phyloP scores from a whole-genome alignment of 2,329 filamentous ascomycete species.

The Aspergillus quadrilineatus region DNA sequence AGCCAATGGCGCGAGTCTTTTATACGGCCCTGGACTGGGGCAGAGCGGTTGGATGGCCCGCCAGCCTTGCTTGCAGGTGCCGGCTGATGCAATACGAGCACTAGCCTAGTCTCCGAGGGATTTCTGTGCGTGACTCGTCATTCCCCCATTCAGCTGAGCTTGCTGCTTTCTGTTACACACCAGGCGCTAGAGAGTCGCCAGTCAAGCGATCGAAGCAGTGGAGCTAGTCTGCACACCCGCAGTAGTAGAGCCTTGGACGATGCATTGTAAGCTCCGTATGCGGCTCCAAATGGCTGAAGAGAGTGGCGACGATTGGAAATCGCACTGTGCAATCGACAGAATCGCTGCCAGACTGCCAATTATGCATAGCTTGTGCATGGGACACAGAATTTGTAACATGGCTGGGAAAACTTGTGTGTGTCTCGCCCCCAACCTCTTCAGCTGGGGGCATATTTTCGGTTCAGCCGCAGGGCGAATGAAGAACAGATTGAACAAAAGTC shows the following conservation, averaged over 20 bases:
- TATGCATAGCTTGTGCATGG: not conserved
- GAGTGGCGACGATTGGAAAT: constrained; percentile 2
- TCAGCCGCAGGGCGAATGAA: not conserved
- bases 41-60: not conserved
- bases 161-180: not conserved
- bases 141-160: not conserved
- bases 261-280: constrained; percentile 10
- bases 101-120: not conserved
- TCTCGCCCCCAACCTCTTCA: not conserved
- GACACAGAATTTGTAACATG: not conserved
- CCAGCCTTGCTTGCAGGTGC: not conserved
- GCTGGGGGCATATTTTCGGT: constrained; percentile 7
- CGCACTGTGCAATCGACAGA: not conserved
- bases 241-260: not conserved
- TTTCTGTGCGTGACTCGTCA: not conserved
- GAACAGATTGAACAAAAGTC: not conserved
- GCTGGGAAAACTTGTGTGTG: not conserved
- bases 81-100: constrained; percentile 7
- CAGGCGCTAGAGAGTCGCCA: not conserved
- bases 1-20: not conserved
- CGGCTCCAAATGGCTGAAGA: constrained; percentile 13
- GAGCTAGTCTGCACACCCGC: constrained; percentile 8
- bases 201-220: not conserved
- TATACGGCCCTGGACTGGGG: not conserved
- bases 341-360: not conserved